Evolutionary conservation across 2,329 filamentous ascomycete species (phyloP), one percentile per base, ranked within the genome.

Genomic region (Didymella keratinophila): DNA sequence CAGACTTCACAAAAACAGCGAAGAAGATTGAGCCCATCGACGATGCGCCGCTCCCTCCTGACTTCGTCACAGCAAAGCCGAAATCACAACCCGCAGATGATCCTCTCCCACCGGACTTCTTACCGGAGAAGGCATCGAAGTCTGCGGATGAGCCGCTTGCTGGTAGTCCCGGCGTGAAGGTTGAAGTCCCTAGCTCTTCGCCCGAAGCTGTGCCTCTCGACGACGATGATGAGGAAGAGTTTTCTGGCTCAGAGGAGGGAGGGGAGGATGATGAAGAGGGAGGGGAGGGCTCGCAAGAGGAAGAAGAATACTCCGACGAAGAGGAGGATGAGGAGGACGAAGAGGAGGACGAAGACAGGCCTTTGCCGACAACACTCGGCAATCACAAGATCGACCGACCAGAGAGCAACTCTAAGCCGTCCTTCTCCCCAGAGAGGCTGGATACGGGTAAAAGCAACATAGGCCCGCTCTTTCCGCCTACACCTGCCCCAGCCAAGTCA

Each of bases 141-240:
- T 61, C 65, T 23, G 61, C 64, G 12, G 71, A 73, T 41, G 79
- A 81, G 28, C 80, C 80, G 6, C 72, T 82, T 30, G 80, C 80
- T 32, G 81, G 80, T 14, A 81, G 79, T 41, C 81, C 81, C n/a
- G 78, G 79, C 20, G 71, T 82, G 11, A 77, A 81, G 48, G 71
- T 78, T 2, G 73, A 78, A 52, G 73, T 69, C 18, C 74, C 75
- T 9, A 70, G 70, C 27, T 77, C 74, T 25, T 71, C 70, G 25
- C 70, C 68, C 8, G 71, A 75, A 30, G 72, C 68, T 46, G 74
- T 71, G 21, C 72, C 69, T 20, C 59, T 71, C 23, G 68, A 71
- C 10, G 71, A 76, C 23, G 66, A 69, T 34, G 65, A 64, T 23
- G 78, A 76, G 12, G 79, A 78, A 11, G 80, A 79, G 7, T 66